phyloP scores from a whole-genome alignment of 2,329 filamentous ascomycete species.

The Cladosporium cucumerinum region DNA sequence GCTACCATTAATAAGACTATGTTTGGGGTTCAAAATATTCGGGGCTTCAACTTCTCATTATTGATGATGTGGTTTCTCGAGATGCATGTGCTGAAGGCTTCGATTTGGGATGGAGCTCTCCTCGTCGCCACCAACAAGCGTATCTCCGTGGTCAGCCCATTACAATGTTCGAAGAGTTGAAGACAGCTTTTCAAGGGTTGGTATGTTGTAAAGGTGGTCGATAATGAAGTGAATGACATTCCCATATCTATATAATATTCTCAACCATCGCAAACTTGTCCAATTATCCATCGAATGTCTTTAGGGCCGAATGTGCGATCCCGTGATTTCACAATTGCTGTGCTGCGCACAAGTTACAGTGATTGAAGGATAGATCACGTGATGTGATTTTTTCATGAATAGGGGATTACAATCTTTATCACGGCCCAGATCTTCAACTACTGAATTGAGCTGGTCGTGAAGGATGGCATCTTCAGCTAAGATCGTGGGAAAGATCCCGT shows the following conservation, averaged over 20 bases:
- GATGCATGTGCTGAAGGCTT: neutral
- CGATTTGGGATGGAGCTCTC: neutral
- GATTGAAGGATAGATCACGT: neutral
- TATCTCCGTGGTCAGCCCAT: no score
- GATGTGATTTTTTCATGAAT: neutral
- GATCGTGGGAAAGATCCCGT: neutral
- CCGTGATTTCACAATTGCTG: neutral
- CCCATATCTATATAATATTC: neutral
- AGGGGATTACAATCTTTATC: neutral
- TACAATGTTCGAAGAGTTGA: neutral
- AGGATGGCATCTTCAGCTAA: neutral
- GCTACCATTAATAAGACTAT: slow-evolving; percentile 14
- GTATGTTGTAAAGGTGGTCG: neutral
- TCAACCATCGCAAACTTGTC: neutral
- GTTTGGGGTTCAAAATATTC: slow-evolving; percentile 4
- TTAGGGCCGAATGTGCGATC: neutral
- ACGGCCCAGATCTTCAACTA: neutral
- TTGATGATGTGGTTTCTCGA: neutral
- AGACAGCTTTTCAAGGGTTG: neutral
- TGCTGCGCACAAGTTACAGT: neutral
- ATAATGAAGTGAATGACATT: neutral
- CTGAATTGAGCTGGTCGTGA: neutral
- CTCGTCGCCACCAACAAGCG: neutral
- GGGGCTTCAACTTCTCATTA: neutral
- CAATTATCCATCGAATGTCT: neutral